These are phyloP conservation scores for Eragrostis curvula DNA, from an alignment of 176 grass and related monocot genomes.

Conservation along the genomic window DNA sequence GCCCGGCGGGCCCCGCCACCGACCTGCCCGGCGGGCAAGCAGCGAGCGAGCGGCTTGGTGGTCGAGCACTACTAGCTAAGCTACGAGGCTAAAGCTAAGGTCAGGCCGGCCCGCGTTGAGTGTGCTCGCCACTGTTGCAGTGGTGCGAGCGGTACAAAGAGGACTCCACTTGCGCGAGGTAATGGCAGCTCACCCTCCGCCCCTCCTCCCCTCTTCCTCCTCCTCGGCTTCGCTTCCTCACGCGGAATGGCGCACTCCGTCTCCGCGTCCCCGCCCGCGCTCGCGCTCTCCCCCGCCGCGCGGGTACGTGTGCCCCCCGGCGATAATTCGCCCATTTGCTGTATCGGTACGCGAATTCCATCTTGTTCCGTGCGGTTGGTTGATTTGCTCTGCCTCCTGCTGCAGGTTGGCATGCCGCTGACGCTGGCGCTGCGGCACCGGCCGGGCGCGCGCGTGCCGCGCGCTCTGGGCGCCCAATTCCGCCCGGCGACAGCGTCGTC, in stretches of 20 bases:
- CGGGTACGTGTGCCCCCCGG: constrained; percentile 4
- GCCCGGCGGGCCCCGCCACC: constrained; percentile 35
- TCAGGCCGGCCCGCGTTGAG: not conserved
- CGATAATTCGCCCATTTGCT: not conserved
- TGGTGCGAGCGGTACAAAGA: constrained; percentile 17
- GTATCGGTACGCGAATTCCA: not conserved
- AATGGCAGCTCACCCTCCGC: constrained; percentile 15
- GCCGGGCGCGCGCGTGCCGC: not conserved
- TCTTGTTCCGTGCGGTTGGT: not conserved
- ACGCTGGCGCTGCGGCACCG: not conserved
- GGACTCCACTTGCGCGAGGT: constrained; percentile 10
- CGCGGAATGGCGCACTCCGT: constrained; percentile 39
- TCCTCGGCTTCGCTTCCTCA: not conserved
- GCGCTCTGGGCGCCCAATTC: not conserved
- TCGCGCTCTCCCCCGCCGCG: constrained; percentile 21
- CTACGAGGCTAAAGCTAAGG: not conserved
- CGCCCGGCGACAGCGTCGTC: not conserved
- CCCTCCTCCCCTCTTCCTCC: not conserved
- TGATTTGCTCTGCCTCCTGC: not conserved
- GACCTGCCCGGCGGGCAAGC: constrained; percentile 13
- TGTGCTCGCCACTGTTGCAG: constrained; percentile 1
- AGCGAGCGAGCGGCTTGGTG: constrained; percentile 1
- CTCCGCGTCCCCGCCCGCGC: constrained; percentile 23
- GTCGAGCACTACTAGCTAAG: not conserved
- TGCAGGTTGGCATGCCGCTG: constrained; percentile 7